Evolutionary conservation across 2,329 filamentous ascomycete genomes (phyloP).

Genomic region (Fusarium nygamai): DNA sequence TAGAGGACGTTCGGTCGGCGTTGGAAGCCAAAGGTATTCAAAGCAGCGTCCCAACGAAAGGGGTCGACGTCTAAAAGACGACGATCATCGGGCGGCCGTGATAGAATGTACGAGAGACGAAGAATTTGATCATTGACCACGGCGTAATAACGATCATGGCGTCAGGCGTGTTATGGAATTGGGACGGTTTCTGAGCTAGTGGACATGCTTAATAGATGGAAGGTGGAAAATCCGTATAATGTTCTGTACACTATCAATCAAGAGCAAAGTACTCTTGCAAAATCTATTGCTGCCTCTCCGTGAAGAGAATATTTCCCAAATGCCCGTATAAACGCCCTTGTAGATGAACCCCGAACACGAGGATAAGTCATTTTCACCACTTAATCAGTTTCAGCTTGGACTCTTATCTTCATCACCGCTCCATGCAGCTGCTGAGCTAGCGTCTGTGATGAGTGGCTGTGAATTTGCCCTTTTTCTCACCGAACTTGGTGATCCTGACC

Average conservation of each 20-base stretch:
- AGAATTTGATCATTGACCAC: constrained; percentile 38
- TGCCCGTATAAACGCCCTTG: constrained; percentile 35
- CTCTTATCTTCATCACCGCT: constrained; percentile 26
- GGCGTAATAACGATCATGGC: constrained; percentile 39
- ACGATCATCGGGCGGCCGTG: constrained; percentile 1
- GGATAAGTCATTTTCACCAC: neutral
- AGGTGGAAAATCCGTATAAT: constrained; percentile 37
- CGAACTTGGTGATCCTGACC: constrained; percentile 25
- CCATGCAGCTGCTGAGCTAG: constrained; percentile 43
- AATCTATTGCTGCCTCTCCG: constrained; percentile 36
- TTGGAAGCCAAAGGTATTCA: constrained; percentile 9
- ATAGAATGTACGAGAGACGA: constrained; percentile 42
- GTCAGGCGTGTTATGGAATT: constrained; percentile 40
- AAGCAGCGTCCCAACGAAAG: neutral
- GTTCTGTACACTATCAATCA: constrained; percentile 37
- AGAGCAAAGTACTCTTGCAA: constrained; percentile 38
- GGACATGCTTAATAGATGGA: constrained; percentile 32
- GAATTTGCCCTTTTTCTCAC: constrained; percentile 33
- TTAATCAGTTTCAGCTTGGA: constrained; percentile 1
- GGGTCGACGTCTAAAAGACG: neutral
- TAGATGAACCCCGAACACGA: constrained; percentile 20
- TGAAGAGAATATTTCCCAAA: constrained; percentile 36
- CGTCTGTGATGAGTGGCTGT: constrained; percentile 42
- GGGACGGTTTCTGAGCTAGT: constrained; percentile 21
- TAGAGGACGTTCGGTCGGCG: constrained; percentile 43